Evolutionary conservation across 2,329 filamentous ascomycete genomes (phyloP).

Genomic region (Arachnomyces sp.): DNA sequence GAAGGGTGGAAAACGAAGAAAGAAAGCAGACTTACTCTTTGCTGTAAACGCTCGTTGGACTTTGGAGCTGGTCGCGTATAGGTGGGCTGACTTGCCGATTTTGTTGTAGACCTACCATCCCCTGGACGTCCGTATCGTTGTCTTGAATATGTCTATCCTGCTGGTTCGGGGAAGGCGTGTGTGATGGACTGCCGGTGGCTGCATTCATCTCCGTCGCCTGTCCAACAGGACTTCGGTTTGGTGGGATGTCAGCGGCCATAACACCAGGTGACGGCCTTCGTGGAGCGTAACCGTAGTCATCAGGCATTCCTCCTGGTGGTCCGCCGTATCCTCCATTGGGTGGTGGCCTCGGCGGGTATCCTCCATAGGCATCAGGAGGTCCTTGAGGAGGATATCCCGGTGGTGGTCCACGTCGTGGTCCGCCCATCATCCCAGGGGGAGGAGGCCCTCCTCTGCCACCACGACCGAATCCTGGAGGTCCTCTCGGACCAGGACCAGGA

Average conservation of each 20-base stretch:
- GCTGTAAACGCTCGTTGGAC: slow-evolving; percentile 66
- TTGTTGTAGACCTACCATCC: slow-evolving; percentile 66
- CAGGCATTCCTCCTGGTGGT: slow-evolving; percentile 26
- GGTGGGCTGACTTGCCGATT: slow-evolving; percentile 31
- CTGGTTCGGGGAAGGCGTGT: slow-evolving; percentile 14
- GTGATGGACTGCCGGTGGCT: slow-evolving; percentile 56
- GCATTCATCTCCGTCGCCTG: slow-evolving; percentile 78
- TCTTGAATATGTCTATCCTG: slow-evolving; percentile 32
- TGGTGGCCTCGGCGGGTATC: too few relatives aligned
- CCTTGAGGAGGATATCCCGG: slow-evolving; percentile 45
- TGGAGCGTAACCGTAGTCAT: slow-evolving; percentile 21
- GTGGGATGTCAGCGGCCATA: slow-evolving; percentile 17
- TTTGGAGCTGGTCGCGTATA: slow-evolving; percentile 48
- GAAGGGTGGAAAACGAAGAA: slow-evolving; percentile 1
- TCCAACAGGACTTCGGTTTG: slow-evolving; percentile 41
- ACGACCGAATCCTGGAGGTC: slow-evolving; percentile 27
- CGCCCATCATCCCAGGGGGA: slow-evolving; percentile 39
- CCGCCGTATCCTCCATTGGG: too few relatives aligned
- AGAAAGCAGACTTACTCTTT: slow-evolving; percentile 56
- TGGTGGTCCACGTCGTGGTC: slow-evolving; percentile 39
- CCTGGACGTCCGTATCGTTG: slow-evolving; percentile 64
- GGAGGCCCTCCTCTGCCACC: slow-evolving; percentile 24
- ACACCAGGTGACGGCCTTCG: slow-evolving; percentile 17
- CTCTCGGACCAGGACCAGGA: slow-evolving; percentile 39
- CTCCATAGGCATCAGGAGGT: slow-evolving; percentile 17